Conservation (phyloP, 768 basidiomycete genomes). For the Rhodocollybia butyracea region DNA sequence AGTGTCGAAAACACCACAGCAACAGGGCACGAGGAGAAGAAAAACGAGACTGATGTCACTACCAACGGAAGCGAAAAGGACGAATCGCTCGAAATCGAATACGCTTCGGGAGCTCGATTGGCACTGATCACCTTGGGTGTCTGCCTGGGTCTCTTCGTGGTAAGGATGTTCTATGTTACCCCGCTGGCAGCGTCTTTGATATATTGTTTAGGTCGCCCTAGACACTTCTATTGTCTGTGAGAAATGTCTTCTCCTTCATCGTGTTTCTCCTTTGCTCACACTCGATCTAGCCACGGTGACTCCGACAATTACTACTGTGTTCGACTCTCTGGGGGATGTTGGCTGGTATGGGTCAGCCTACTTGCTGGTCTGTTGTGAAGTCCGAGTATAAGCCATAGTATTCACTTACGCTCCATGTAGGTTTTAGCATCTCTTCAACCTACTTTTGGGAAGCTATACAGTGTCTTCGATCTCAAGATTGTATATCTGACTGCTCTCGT, state of each 20-base stretch:
- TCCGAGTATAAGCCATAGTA: too few relatives aligned
- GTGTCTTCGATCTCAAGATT: conserved; percentile 3
- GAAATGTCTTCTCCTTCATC: background rate
- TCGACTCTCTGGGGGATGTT: conserved; percentile 3
- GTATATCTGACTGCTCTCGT: conserved; percentile 19
- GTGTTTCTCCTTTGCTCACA: background rate
- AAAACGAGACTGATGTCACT: background rate
- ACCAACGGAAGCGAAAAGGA: background rate
- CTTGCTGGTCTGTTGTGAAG: conserved; percentile 1
- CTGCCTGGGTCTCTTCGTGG: conserved; percentile 6
- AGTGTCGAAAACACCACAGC: background rate
- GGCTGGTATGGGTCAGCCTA: conserved; percentile 3
- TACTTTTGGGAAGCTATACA: conserved; percentile 18
- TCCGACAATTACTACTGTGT: conserved; percentile 5
- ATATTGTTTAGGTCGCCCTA: background rate
- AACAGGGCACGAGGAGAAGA: background rate
- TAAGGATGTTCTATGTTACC: background rate
- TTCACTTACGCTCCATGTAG: too few relatives aligned
- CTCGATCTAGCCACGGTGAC: background rate
- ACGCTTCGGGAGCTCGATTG: conserved; percentile 1
- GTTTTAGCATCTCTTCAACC: conserved; percentile 21
- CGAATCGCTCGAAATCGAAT: background rate
- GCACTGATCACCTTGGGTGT: conserved; percentile 5
- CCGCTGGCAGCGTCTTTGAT: background rate
- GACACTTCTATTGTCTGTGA: conserved; percentile 3